Conservation (phyloP, 2,329 filamentous ascomycete genomes). For the Trichoderma sp. region DNA sequence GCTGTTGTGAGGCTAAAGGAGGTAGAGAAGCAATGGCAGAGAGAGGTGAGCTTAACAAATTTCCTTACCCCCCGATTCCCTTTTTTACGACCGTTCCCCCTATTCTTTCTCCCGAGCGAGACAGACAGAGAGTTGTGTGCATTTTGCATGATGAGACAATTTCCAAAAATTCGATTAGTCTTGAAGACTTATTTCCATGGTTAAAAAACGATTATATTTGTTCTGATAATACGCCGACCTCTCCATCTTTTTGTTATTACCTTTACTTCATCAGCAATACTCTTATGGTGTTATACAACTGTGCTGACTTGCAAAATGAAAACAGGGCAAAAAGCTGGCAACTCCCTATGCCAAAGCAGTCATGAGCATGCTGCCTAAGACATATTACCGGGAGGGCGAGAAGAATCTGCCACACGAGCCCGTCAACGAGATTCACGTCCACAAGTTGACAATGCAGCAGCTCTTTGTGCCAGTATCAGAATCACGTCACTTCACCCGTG, state of each 20-base stretch:
- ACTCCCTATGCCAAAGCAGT: conserved; percentile 75
- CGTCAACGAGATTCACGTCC: conserved; percentile 66
- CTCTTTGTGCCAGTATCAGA: conserved; percentile 66
- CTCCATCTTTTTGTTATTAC: neutral
- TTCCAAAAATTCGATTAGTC: conserved; percentile 95
- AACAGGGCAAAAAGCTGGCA: conserved; percentile 74
- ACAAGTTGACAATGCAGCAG: conserved; percentile 62
- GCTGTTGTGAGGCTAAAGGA: conserved; percentile 85
- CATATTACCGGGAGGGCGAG: conserved; percentile 54
- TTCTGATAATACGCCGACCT: conserved; percentile 28
- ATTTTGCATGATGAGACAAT: conserved; percentile 58
- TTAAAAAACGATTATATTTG: conserved; percentile 63
- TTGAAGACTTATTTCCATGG: conserved; percentile 88
- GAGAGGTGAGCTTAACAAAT: conserved; percentile 62
- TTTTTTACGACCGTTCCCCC: neutral
- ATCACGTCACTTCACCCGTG: conserved; percentile 63
- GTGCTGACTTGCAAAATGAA: conserved; percentile 28
- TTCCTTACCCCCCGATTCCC: neutral
- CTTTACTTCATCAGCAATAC: neutral
- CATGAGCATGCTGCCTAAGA: conserved; percentile 76
- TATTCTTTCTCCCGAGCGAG: conserved; percentile 23
- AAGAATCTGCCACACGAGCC: conserved; percentile 55
- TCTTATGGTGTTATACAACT: neutral
- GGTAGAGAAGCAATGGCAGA: conserved; percentile 76
- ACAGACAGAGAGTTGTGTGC: neutral